phyloP scores from a whole-genome alignment of 1,139 yeast species.

The Lizanozyma gosingica region DNA sequence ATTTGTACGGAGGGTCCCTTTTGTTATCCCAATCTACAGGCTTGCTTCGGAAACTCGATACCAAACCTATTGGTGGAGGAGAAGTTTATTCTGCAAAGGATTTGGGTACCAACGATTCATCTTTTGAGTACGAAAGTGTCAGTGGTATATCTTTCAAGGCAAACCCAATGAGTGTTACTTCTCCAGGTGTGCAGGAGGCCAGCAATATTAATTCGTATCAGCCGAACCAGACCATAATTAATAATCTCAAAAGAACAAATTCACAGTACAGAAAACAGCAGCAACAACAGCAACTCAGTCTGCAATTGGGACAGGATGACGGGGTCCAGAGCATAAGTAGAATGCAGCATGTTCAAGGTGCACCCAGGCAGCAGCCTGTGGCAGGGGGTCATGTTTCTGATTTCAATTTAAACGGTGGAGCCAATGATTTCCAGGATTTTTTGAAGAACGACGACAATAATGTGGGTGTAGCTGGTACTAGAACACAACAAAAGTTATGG shows the following conservation, averaged over 20 bases:
- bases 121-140: conserved; percentile 11
- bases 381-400: not conserved
- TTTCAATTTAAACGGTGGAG: not conserved
- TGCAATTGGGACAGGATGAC: no score
- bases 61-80: conserved; percentile 3
- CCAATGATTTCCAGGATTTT: conserved; percentile 6
- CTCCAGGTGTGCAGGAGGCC: conserved; percentile 1
- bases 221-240: conserved; percentile 37
- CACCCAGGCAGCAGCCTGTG: not conserved
- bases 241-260: conserved; percentile 33
- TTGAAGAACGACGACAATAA: conserved; percentile 10
- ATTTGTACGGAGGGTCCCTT: conserved; percentile 17
- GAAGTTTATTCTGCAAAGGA: conserved; percentile 3
- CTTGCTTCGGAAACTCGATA: conserved; percentile 14
- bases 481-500: conserved; percentile 82
- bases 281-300: not conserved
- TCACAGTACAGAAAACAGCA: conserved; percentile 6
- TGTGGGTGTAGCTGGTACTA: conserved; percentile 29
- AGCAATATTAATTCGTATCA: conserved; percentile 27
- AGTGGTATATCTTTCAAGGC: conserved; percentile 33
- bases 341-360: not conserved
- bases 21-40: conserved; percentile 20
- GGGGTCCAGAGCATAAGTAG: no score
- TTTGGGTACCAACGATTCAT: conserved; percentile 9
- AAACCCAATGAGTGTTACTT: conserved; percentile 18